Evolutionary conservation across 2,329 filamentous ascomycete species (phyloP).

Genomic region (Aspergillus aculeatus): DNA sequence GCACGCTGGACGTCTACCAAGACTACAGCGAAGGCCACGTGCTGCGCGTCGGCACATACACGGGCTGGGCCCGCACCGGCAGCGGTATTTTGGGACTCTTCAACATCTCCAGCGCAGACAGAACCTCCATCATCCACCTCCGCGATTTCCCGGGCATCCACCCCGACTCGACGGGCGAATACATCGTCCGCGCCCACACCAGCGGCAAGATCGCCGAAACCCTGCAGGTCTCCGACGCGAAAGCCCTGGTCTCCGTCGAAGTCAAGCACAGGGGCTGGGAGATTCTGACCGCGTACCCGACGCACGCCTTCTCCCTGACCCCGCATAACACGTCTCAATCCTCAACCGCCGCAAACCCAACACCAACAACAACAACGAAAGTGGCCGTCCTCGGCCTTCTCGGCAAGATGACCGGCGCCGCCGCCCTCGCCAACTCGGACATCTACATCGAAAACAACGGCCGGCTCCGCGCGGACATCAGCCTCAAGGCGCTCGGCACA

Average conservation of each 20-base stretch:
- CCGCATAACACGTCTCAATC: slow-evolving; percentile 23
- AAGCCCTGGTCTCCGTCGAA: slow-evolving; percentile 59
- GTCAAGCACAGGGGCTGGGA: slow-evolving; percentile 71
- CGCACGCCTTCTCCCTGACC: slow-evolving; percentile 53
- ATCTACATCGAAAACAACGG: slow-evolving; percentile 60
- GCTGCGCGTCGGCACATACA: slow-evolving; percentile 76
- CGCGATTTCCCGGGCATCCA: slow-evolving; percentile 71
- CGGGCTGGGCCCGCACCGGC: slow-evolving; percentile 66
- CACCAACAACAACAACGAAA: slow-evolving; percentile 18
- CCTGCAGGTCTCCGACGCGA: slow-evolving; percentile 32
- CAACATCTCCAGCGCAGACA: slow-evolving; percentile 65
- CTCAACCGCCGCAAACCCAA: neutral
- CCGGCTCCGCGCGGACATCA: slow-evolving; percentile 63
- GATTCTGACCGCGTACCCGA: slow-evolving; percentile 72
- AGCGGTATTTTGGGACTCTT: slow-evolving; percentile 80
- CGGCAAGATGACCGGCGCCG: slow-evolving; percentile 85
- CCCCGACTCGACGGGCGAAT: slow-evolving; percentile 49
- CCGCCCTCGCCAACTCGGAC: slow-evolving; percentile 67
- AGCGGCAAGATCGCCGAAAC: slow-evolving; percentile 58
- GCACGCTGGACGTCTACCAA: slow-evolving; percentile 70
- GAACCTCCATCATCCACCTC: slow-evolving; percentile 70
- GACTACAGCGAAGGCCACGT: slow-evolving; percentile 71
- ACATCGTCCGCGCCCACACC: slow-evolving; percentile 71
- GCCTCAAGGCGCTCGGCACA: slow-evolving; percentile 74
- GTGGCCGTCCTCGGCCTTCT: slow-evolving; percentile 75